phyloP scores from a whole-genome alignment of 1,284 basidiomycete species.

The Stereum hirsutum region DNA sequence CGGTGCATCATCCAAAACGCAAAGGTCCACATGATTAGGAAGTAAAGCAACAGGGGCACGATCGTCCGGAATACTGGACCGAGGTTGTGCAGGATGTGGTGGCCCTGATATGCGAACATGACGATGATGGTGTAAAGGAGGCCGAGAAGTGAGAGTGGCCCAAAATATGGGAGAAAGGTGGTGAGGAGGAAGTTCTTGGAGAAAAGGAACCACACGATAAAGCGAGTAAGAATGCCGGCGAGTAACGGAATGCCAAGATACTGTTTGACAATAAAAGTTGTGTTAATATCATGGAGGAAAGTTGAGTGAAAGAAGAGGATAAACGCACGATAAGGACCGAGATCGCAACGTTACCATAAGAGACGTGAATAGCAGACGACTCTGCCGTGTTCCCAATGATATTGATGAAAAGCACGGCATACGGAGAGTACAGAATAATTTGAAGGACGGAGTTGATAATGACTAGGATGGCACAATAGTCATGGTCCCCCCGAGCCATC shows the following conservation, averaged over 20 bases:
- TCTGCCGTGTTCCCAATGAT: conserved; percentile 44
- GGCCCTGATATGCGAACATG: conserved; percentile 65
- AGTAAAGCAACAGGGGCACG: conserved; percentile 77
- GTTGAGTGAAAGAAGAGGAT: background rate
- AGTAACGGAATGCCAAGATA: conserved; percentile 67
- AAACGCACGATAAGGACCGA: conserved; percentile 61
- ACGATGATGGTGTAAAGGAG: conserved; percentile 73
- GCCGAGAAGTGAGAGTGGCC: conserved; percentile 64
- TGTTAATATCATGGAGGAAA: background rate
- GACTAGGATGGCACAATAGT: conserved; percentile 73
- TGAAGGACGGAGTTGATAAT: conserved; percentile 61
- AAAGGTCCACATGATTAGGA: conserved; percentile 67
- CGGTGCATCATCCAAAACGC: conserved; percentile 52
- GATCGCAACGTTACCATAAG: conserved; percentile 65
- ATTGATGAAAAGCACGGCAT: conserved; percentile 71
- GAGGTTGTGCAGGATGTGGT: conserved; percentile 56
- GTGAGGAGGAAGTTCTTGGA: conserved; percentile 41
- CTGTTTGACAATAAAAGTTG: conserved; percentile 21
- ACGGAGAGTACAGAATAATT: conserved; percentile 73
- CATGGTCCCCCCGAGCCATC: conserved; percentile 65
- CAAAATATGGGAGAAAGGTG: conserved; percentile 62
- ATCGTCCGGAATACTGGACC: conserved; percentile 71
- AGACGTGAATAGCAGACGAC: conserved; percentile 36
- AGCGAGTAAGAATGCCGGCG: conserved; percentile 65
- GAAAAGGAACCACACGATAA: conserved; percentile 38